These are phyloP conservation scores for Asterophora lycoperdoides DNA, from an alignment of 768 basidiomycete genomes.

Conservation along the genomic window DNA sequence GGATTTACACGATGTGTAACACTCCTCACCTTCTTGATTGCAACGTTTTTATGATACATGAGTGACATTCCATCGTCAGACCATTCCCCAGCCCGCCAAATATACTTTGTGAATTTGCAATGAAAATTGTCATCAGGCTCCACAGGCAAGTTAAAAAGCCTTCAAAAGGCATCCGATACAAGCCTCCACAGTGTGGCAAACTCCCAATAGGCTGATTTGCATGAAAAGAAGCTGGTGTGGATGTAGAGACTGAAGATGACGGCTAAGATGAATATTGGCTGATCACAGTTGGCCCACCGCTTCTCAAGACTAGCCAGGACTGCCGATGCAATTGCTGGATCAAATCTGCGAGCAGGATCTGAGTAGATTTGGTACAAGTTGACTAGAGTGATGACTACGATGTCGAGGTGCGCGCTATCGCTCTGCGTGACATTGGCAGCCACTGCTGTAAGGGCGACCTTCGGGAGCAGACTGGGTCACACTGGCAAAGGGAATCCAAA, in stretches of 20 bases:
- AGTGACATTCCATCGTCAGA: slow-evolving; percentile 15
- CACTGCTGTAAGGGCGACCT: no score
- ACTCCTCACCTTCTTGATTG: slow-evolving; percentile 6
- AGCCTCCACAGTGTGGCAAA: slow-evolving; percentile 1
- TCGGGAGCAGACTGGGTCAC: no score
- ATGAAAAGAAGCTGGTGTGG: slow-evolving; percentile 9
- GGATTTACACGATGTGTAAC: no score
- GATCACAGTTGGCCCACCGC: slow-evolving; percentile 22
- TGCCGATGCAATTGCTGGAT: background rate
- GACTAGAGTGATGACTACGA: slow-evolving; percentile 3
- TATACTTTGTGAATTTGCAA: slow-evolving; percentile 7
- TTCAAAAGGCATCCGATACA: background rate
- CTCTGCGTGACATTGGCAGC: slow-evolving; percentile 8
- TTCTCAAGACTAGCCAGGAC: slow-evolving; percentile 20
- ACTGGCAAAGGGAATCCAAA: no score
- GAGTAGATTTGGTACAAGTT: slow-evolving; percentile 6
- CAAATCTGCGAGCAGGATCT: background rate
- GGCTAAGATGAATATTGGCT: slow-evolving; percentile 21
- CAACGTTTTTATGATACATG: background rate
- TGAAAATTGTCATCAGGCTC: slow-evolving; percentile 7
- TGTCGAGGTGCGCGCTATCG: slow-evolving; percentile 1
- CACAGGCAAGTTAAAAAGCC: slow-evolving; percentile 1
- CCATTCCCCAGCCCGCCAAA: slow-evolving; percentile 4
- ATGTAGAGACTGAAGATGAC: slow-evolving; percentile 26
- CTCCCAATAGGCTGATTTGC: background rate